Percentiles rank a stretch among this genome's conserved stretches.
Conservation (phyloP, 768 basidiomycete genomes). For the Tricholoma hemisulphureum region DNA sequence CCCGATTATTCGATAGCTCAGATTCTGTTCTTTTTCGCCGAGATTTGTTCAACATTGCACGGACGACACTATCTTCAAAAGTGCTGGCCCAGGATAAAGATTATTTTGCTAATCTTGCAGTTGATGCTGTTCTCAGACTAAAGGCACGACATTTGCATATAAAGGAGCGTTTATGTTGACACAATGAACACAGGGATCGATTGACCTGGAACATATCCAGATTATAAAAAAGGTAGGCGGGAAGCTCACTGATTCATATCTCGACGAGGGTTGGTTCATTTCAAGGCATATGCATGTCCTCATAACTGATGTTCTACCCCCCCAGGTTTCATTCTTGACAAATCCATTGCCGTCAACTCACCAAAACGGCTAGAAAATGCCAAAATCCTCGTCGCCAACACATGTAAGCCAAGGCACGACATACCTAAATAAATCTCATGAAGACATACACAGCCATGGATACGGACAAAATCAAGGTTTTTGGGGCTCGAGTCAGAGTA, state of each 20-base stretch:
- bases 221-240: constrained; percentile 99
- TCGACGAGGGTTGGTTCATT: constrained; percentile 79
- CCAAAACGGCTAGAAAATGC: constrained; percentile 94
- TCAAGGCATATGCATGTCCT: not conserved
- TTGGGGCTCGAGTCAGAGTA: constrained; percentile 94
- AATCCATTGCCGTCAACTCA: constrained; percentile 89
- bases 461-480: constrained; percentile 99
- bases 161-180: not conserved
- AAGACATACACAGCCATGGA: constrained; percentile 77
- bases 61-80: constrained; percentile 94
- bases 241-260: constrained; percentile 96
- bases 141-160: constrained; percentile 48
- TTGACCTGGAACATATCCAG: constrained; percentile 96
- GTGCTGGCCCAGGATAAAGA: constrained; percentile 96
- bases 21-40: constrained; percentile 75
- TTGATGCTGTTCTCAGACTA: constrained; percentile 90
- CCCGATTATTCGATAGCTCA: constrained; percentile 40
- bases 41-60: constrained; percentile 95
- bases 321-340: constrained; percentile 95
- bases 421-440: not conserved
- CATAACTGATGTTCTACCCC: not conserved
- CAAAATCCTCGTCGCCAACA: constrained; percentile 96
- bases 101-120: constrained; percentile 97
- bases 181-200: constrained; percentile 70
- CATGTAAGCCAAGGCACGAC: constrained; percentile 57